Percentiles rank a stretch among this genome's conserved stretches.
phyloP scores from a whole-genome alignment of 1,284 basidiomycete genomes.

The Schizophyllum amplum region DNA sequence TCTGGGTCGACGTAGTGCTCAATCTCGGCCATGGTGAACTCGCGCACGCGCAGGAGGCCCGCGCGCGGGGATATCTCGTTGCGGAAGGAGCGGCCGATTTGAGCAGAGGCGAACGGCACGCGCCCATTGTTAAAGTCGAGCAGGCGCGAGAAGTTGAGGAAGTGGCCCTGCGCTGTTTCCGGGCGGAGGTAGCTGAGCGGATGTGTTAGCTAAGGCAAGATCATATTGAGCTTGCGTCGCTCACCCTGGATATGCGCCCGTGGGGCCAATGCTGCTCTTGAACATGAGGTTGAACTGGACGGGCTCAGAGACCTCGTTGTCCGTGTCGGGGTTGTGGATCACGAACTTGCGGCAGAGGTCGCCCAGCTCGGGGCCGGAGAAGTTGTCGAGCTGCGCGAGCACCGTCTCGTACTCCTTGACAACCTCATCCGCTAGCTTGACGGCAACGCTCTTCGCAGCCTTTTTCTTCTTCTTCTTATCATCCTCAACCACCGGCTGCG shows the following conservation, averaged over 20 bases:
- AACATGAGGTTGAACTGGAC: slow-evolving; percentile 99
- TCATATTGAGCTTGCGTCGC: slow-evolving; percentile 12
- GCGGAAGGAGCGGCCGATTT: slow-evolving; percentile 94
- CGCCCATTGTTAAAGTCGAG: slow-evolving; percentile 98
- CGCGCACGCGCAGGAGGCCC: slow-evolving; percentile 92
- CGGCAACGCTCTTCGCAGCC: slow-evolving; percentile 65
- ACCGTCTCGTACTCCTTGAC: slow-evolving; percentile 77
- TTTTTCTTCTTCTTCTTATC: slow-evolving; percentile 80
- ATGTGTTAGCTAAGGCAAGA: background rate
- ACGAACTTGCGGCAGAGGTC: slow-evolving; percentile 79
- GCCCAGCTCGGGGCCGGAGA: slow-evolving; percentile 83
- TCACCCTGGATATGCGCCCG: slow-evolving; percentile 92
- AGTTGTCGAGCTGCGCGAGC: slow-evolving; percentile 95
- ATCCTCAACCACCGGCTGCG: slow-evolving; percentile 35
- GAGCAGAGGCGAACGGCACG: slow-evolving; percentile 94
- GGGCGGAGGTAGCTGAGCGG: slow-evolving; percentile 80
- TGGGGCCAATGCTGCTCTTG: slow-evolving; percentile 93
- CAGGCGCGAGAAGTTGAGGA: slow-evolving; percentile 96
- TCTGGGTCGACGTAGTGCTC: slow-evolving; percentile 97
- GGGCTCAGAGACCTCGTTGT: slow-evolving; percentile 88
- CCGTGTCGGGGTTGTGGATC: slow-evolving; percentile 88
- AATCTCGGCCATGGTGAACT: slow-evolving; percentile 99
- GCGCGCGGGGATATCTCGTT: slow-evolving; percentile 98
- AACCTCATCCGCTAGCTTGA: slow-evolving; percentile 72
- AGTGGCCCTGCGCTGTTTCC: slow-evolving; percentile 98